These are phyloP conservation scores for Capillidium heterosporum DNA, from an alignment of 371 early-diverging fungal species.

Conservation along the genomic window DNA sequence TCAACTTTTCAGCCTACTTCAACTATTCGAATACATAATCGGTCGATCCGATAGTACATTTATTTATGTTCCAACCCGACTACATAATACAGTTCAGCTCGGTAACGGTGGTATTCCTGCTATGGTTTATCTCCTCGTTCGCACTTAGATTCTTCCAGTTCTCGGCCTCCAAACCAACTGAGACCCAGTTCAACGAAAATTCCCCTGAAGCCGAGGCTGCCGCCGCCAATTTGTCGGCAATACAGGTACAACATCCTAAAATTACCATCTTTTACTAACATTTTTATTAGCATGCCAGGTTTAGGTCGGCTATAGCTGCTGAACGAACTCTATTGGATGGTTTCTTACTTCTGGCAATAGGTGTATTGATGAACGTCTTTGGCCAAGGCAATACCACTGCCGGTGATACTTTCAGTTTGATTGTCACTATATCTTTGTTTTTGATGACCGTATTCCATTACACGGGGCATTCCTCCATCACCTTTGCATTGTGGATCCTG, in stretches of 20 bases:
- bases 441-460: slow-evolving; percentile 3
- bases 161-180: neutral
- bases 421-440: neutral
- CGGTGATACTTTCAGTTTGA: neutral
- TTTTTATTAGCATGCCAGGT: neutral
- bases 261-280: no score
- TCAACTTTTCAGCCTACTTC: no score
- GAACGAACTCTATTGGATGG: slow-evolving; percentile 2
- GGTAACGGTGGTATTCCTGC: neutral
- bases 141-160: neutral
- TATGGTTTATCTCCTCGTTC: neutral
- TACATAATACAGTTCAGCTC: neutral
- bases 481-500: neutral
- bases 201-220: neutral
- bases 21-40: no score
- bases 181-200: neutral
- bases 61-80: neutral
- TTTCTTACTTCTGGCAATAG: neutral
- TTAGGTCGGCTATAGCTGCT: neutral
- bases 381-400: slow-evolving; percentile 1
- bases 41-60: no score
- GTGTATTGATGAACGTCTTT: neutral
- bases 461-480: neutral
- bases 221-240: neutral
- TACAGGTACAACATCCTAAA: neutral